Evolutionary conservation across 164 flowering plant genomes (phyloP).

Genomic region (Tetrastigma voinierianum): DNA sequence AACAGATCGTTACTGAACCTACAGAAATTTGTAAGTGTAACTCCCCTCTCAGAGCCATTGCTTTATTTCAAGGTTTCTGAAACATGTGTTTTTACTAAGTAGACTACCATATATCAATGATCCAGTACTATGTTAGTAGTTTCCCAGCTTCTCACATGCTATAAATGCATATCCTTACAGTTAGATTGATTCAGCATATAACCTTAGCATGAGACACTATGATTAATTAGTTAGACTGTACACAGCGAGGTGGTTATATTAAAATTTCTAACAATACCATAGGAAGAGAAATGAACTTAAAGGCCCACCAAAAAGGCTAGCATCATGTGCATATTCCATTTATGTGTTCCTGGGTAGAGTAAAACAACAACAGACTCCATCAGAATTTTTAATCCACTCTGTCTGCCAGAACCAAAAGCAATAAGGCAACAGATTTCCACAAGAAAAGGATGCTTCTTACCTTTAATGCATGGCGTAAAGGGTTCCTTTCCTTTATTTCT

Average conservation of each 20-base stretch:
- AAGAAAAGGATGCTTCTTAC: slow-evolving; percentile 34
- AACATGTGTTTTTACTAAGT: not conserved
- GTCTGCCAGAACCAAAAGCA: not conserved
- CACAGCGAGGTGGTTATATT: no score
- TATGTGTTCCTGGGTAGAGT: no score
- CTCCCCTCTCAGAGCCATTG: not conserved
- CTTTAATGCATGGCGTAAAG: slow-evolving; percentile 83
- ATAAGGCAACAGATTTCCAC: not conserved
- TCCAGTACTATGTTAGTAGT: no score
- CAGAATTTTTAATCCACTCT: no score
- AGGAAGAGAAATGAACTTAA: not conserved
- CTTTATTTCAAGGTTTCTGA: not conserved
- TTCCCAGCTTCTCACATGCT: no score
- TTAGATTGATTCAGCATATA: no score
- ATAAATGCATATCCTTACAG: no score
- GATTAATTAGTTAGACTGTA: no score
- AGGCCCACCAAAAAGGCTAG: not conserved
- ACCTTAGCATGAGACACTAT: no score
- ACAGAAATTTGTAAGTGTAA: not conserved
- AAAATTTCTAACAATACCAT: not conserved
- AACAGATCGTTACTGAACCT: not conserved
- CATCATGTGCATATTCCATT: not conserved
- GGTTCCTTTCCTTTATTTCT: slow-evolving; percentile 86
- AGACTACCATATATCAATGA: no score
- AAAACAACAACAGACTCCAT: no score